Conservation (phyloP, 2,329 filamentous ascomycete species). For the Aspergillus amoenus region DNA sequence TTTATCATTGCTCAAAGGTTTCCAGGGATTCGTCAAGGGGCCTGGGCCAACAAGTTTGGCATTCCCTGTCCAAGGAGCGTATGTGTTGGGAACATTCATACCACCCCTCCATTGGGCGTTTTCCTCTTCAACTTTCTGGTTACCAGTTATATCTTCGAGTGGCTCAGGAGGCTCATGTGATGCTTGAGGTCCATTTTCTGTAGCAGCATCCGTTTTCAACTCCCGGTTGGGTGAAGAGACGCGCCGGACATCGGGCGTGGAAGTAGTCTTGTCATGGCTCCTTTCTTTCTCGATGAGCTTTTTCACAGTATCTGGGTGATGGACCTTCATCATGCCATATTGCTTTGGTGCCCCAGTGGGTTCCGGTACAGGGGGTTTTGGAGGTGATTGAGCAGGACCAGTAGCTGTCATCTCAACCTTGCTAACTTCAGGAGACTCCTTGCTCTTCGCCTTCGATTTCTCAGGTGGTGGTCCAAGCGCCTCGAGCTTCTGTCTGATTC, state of each 20-base stretch:
- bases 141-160: slow-evolving; percentile 21
- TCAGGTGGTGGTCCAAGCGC: slow-evolving; percentile 50
- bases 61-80: slow-evolving; percentile 38
- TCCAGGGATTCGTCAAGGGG: slow-evolving; percentile 56
- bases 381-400: slow-evolving; percentile 50
- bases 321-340: slow-evolving; percentile 63
- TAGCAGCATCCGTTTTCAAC: slow-evolving; percentile 22
- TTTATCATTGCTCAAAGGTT: slow-evolving; percentile 54
- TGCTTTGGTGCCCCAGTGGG: slow-evolving; percentile 58
- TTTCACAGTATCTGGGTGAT: slow-evolving; percentile 55
- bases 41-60: slow-evolving; percentile 34
- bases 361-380: slow-evolving; percentile 59
- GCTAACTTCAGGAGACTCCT: slow-evolving; percentile 27
- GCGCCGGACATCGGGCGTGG: slow-evolving; percentile 27
- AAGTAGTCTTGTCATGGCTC: slow-evolving; percentile 31
- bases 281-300: slow-evolving; percentile 42
- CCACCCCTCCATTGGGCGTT: slow-evolving; percentile 39
- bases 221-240: slow-evolving; percentile 33
- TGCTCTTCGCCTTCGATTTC: slow-evolving; percentile 31
- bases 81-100: slow-evolving; percentile 36
- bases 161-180: slow-evolving; percentile 23
- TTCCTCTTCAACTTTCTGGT: slow-evolving; percentile 34
- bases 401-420: slow-evolving; percentile 26
- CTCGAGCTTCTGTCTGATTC: slow-evolving; percentile 57
- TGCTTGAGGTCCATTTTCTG: slow-evolving; percentile 32